These are phyloP conservation scores for Prunus mongolica DNA, from an alignment of 306 rosid species.

Conservation along the genomic window DNA sequence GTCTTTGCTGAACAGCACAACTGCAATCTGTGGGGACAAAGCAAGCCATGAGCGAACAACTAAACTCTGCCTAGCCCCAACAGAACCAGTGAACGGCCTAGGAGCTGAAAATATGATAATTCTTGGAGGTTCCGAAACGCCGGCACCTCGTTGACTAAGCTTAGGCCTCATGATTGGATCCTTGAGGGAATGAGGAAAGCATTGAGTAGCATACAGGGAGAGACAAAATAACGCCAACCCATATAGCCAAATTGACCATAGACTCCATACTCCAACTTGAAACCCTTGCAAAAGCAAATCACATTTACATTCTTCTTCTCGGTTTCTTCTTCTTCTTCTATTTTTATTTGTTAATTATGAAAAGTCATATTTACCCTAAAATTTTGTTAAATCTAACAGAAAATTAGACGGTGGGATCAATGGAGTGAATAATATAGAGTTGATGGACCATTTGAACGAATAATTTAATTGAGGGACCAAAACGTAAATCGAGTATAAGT, in stretches of 20 bases:
- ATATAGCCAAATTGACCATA: conserved; percentile 76
- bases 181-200: conserved; percentile 47
- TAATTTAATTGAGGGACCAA: no score
- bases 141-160: conserved; percentile 6
- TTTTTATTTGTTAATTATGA: no score
- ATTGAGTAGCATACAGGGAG: conserved; percentile 68
- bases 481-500: no score
- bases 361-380: no score
- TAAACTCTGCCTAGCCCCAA: conserved; percentile 52
- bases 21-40: conserved; percentile 47
- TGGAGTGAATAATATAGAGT: no score
- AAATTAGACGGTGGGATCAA: no score
- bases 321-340: no score
- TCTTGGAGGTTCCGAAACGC: conserved; percentile 30
- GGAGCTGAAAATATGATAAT: conserved; percentile 75
- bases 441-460: no score
- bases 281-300: conserved; percentile 41
- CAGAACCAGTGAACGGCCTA: conserved; percentile 45
- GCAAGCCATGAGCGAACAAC: conserved; percentile 88
- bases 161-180: conserved; percentile 31
- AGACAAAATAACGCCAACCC: conserved; percentile 62
- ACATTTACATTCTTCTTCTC: neutral
- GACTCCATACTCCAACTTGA: conserved; percentile 49
- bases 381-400: no score
- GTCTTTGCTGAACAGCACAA: conserved; percentile 64